Percentiles rank a stretch among this genome's conserved stretches.
Conservation (phyloP, 2,329 filamentous ascomycete genomes). For the Aspergillus sp. region DNA sequence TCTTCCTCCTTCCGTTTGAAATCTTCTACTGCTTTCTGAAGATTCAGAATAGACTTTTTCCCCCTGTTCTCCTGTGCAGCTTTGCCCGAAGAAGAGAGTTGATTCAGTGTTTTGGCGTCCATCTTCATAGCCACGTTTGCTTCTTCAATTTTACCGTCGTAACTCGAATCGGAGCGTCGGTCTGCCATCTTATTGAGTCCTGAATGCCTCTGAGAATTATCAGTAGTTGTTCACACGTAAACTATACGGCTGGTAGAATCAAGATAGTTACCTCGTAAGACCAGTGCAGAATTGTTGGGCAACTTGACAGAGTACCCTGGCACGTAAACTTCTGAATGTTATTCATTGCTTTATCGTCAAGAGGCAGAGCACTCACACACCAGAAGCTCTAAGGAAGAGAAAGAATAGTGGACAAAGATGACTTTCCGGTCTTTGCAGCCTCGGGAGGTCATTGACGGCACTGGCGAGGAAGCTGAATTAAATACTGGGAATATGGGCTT, state of each 20-base stretch:
- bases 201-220: background rate
- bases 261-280: background rate
- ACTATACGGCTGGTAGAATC: background rate
- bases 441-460: background rate
- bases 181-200: background rate
- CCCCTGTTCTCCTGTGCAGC: background rate
- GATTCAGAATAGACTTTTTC: background rate
- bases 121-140: conserved; percentile 1
- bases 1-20: background rate
- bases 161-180: background rate
- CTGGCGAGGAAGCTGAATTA: background rate
- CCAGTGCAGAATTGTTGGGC: background rate
- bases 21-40: background rate
- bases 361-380: background rate
- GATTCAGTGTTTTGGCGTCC: background rate
- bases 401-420: background rate
- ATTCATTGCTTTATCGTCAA: background rate
- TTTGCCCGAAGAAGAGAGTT: background rate
- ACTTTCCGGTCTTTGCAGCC: background rate
- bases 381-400: no score
- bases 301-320: background rate
- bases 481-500: background rate
- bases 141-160: conserved; percentile 2
- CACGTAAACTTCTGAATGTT: background rate
- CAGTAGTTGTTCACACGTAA: background rate